These are phyloP conservation scores for Eucalyptus globulus DNA, from an alignment of 345 rosid genomes.

Conservation along the genomic window DNA sequence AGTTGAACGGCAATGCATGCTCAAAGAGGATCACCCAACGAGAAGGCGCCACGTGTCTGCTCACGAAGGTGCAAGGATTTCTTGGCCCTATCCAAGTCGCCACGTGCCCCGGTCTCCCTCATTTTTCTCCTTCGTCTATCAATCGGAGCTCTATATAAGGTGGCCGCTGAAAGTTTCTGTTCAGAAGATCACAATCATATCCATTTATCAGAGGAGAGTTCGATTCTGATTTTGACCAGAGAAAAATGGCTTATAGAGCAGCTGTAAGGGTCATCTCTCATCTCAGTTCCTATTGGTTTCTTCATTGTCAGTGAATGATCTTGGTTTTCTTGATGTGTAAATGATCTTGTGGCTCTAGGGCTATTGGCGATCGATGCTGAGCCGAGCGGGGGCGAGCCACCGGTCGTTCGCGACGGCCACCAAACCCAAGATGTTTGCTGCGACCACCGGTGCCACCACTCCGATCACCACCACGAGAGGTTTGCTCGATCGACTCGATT, in stretches of 20 bases:
- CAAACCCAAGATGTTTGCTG: constrained; percentile 1
- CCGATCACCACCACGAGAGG: not conserved
- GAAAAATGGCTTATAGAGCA: constrained; percentile 23
- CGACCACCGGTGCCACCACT: constrained; percentile 12
- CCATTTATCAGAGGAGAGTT: not conserved
- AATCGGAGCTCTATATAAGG: not conserved
- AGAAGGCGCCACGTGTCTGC: not conserved
- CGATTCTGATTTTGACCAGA: not conserved
- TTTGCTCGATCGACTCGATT: not conserved
- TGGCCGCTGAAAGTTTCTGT: not conserved
- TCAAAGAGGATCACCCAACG: not conserved
- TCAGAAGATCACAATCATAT: not conserved
- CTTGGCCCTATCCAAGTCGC: not conserved
- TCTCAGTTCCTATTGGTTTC: not conserved
- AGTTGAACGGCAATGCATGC: not conserved
- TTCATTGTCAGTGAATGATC: not conserved
- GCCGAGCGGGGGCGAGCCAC: constrained; percentile 2
- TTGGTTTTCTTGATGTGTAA: not conserved
- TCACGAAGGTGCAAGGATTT: not conserved
- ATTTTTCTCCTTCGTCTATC: not conserved
- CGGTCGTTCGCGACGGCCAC: constrained; percentile 24
- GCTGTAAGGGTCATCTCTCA: constrained; percentile 7
- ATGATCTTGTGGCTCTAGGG: constrained; percentile 6
- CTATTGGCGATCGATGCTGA: constrained; percentile 18
- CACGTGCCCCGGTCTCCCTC: not conserved